Percentiles rank a stretch among this genome's conserved stretches.
Evolutionary conservation across 1,139 yeast species (phyloP).

Genomic region (Suhomyces wounanorum): DNA sequence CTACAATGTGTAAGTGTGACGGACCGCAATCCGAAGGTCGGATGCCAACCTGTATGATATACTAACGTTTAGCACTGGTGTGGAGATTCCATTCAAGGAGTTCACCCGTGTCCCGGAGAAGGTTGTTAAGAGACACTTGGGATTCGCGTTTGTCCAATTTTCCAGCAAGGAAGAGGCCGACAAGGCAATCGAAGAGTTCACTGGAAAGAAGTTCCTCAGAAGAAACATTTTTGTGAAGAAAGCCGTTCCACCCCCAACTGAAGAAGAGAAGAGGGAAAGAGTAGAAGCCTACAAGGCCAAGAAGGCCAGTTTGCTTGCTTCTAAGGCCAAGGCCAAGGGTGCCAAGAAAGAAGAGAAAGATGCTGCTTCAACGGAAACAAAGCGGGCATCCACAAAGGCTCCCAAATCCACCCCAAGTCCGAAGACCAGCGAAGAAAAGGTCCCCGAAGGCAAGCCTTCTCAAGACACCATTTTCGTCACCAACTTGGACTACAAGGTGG

Average conservation of each 20-base stretch:
- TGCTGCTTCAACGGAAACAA: constrained; percentile 10
- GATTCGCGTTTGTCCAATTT: constrained; percentile 59
- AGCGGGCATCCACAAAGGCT: constrained; percentile 14
- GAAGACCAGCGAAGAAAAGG: constrained; percentile 21
- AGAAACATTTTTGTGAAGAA: constrained; percentile 51
- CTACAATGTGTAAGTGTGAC: constrained; percentile 36
- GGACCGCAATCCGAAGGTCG: neutral
- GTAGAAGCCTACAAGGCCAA: constrained; percentile 41
- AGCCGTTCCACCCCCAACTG: constrained; percentile 56
- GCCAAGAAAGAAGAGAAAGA: constrained; percentile 14
- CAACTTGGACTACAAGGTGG: constrained; percentile 54
- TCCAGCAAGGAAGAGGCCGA: constrained; percentile 46
- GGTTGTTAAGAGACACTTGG: constrained; percentile 43
- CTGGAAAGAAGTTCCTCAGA: constrained; percentile 48
- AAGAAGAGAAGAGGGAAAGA: constrained; percentile 46
- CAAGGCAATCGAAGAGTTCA: constrained; percentile 45
- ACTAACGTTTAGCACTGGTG: constrained; percentile 25
- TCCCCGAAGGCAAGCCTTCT: constrained; percentile 58
- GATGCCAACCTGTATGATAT: neutral
- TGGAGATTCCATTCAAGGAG: constrained; percentile 45
- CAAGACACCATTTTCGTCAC: constrained; percentile 58
- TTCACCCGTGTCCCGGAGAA: constrained; percentile 32
- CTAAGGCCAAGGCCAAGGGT: constrained; percentile 23
- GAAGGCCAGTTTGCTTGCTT: constrained; percentile 25
- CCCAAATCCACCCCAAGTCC: constrained; percentile 12